Percentiles rank a stretch among this genome's conserved stretches.
These are phyloP conservation scores for Phialophora expanda DNA, from an alignment of 2,329 filamentous ascomycete species.

Conservation along the genomic window DNA sequence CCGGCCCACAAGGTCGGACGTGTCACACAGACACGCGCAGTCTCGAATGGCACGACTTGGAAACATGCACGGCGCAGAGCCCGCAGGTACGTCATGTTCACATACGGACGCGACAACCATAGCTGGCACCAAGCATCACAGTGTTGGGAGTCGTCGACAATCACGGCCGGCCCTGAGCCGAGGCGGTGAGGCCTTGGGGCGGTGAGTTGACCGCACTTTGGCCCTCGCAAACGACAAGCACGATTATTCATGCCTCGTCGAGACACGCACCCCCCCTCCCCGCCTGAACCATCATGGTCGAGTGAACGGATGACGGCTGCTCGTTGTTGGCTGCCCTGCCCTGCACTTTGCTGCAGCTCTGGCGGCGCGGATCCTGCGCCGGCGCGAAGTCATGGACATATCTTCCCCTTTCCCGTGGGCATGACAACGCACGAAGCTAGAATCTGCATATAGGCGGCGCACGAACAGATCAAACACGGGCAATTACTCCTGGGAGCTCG, in stretches of 20 bases:
- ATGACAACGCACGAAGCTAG: constrained; percentile 1
- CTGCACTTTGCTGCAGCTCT: constrained; percentile 10
- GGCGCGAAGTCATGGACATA: background rate
- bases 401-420: background rate
- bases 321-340: constrained; percentile 22
- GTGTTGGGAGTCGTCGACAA: constrained; percentile 12
- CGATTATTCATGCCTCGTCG: constrained; percentile 1
- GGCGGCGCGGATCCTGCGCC: background rate
- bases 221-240: background rate
- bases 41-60: constrained; percentile 14
- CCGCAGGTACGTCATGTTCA: background rate
- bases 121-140: constrained; percentile 12
- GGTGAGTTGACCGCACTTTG: constrained; percentile 31
- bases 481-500: background rate
- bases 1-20: background rate
- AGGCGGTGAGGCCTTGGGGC: constrained; percentile 22
- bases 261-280: background rate
- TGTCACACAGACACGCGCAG: constrained; percentile 21
- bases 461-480: background rate
- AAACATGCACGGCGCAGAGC: background rate
- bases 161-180: background rate
- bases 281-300: constrained; percentile 4
- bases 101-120: background rate
- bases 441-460: background rate
- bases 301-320: background rate